Conservation (phyloP, 805 yeast species). For the Ogataea kodamae region DNA sequence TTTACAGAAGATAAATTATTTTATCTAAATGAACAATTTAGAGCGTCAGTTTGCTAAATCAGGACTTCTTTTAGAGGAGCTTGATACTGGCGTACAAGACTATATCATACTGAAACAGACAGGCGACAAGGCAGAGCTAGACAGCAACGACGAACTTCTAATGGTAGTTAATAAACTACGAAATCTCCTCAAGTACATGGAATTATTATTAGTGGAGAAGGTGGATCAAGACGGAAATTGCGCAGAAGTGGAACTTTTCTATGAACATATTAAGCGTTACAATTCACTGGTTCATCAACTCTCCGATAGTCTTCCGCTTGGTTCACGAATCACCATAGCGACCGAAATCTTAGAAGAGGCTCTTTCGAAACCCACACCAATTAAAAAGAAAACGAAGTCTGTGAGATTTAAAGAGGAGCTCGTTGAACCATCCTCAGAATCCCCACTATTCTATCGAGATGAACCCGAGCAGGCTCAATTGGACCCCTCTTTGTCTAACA, state of each 20-base stretch:
- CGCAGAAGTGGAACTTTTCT: slow-evolving; percentile 4
- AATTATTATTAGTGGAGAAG: slow-evolving; percentile 16
- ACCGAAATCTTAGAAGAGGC: slow-evolving; percentile 5
- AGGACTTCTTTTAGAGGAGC: slow-evolving; percentile 18
- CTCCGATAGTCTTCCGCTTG: slow-evolving; percentile 8
- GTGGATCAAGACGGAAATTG: slow-evolving; percentile 7
- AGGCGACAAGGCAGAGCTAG: slow-evolving; percentile 1
- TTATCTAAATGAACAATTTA: slow-evolving; percentile 3
- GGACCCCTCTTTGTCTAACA: slow-evolving; percentile 24
- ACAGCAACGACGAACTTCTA: slow-evolving; percentile 14
- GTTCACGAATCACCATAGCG: slow-evolving; percentile 2
- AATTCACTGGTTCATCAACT: slow-evolving; percentile 4
- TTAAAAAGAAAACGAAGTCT: slow-evolving; percentile 21
- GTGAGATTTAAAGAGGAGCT: slow-evolving; percentile 25
- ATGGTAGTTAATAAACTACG: slow-evolving; percentile 11
- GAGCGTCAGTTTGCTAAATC: slow-evolving; percentile 22
- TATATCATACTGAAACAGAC: slow-evolving; percentile 14
- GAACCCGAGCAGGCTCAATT: slow-evolving; percentile 1
- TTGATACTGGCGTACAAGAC: slow-evolving; percentile 16
- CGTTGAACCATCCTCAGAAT: slow-evolving; percentile 17
- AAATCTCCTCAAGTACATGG: slow-evolving; percentile 16
- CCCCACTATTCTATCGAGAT: slow-evolving; percentile 12
- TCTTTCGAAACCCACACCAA: slow-evolving; percentile 3
- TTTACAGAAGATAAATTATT: background rate
- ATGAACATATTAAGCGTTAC: slow-evolving; percentile 4